Percentiles rank a stretch among this genome's conserved stretches.
Evolutionary conservation across 2,329 filamentous ascomycete species (phyloP).

Genomic region (Xylaria sp.): DNA sequence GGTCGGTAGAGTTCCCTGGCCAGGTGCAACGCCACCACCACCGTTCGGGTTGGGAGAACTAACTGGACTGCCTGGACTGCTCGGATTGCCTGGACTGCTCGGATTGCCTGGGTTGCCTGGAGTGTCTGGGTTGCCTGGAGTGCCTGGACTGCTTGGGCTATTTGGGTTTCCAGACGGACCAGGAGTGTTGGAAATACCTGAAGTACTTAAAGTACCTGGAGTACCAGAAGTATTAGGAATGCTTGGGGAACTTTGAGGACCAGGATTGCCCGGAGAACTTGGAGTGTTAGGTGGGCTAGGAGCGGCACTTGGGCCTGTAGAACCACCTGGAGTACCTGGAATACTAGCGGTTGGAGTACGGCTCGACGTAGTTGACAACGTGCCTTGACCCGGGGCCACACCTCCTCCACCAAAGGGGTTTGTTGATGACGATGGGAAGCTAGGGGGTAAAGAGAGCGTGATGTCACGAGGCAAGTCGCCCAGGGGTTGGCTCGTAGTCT

Average conservation of each 20-base stretch:
- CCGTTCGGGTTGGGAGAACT: constrained; percentile 30
- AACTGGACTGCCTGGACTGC: background rate
- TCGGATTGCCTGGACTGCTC: background rate
- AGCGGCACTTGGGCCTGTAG: constrained; percentile 13
- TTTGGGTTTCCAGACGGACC: background rate
- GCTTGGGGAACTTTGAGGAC: background rate
- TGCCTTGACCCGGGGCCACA: constrained; percentile 34
- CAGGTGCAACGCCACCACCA: constrained; percentile 27
- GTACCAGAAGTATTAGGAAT: constrained; percentile 11
- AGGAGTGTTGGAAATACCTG: background rate
- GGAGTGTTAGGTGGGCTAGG: background rate
- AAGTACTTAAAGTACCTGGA: constrained; percentile 2
- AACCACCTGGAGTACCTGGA: constrained; percentile 3
- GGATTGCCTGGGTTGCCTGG: background rate
- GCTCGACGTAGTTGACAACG: constrained; percentile 21
- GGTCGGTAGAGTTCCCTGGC: constrained; percentile 15
- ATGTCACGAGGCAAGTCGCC: constrained; percentile 43
- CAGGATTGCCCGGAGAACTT: constrained; percentile 19
- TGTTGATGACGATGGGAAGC: constrained; percentile 26
- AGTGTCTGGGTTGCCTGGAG: background rate
- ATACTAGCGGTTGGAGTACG: constrained; percentile 20
- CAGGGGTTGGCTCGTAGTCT: constrained; percentile 41
- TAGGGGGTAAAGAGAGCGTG: constrained; percentile 28
- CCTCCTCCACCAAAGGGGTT: constrained; percentile 27
- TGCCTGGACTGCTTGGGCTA: constrained; percentile 1